These are phyloP conservation scores for Hyaloscypha bicolor DNA, from an alignment of 495 filamentous ascomycete genomes.

Conservation along the genomic window DNA sequence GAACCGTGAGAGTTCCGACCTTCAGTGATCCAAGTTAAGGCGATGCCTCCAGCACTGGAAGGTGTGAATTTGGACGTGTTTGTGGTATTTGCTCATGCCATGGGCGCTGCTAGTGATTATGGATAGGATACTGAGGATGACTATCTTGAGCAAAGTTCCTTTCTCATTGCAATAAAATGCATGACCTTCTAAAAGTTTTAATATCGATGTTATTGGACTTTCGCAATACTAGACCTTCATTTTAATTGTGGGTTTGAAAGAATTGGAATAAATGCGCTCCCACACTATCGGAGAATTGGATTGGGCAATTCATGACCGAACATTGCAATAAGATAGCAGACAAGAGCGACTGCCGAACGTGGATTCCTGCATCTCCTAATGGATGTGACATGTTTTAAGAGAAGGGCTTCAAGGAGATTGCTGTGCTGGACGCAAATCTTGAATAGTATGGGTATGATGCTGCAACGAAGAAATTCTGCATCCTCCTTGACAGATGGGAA, in stretches of 20 bases:
- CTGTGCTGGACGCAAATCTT: background rate
- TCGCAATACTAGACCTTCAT: background rate
- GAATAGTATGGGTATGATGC: conserved; percentile 2
- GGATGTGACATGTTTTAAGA: background rate
- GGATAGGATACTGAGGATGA: conserved; percentile 24
- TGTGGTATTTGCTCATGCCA: background rate
- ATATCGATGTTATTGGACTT: too few species aligned
- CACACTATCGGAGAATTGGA: conserved; percentile 20
- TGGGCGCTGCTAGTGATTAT: conserved; percentile 1
- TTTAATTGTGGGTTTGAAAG: conserved; percentile 12
- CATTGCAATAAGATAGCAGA: conserved; percentile 21
- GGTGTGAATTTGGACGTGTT: conserved; percentile 14
- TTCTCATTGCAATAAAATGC: background rate
- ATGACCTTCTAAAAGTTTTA: too few species aligned
- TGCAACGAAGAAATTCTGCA: background rate
- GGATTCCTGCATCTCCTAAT: conserved; percentile 1
- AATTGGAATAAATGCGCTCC: conserved; percentile 20
- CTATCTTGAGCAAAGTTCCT: conserved; percentile 17
- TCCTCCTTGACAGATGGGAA: background rate
- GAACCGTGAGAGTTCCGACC: conserved; percentile 18
- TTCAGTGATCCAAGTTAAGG: background rate
- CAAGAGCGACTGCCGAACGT: conserved; percentile 13
- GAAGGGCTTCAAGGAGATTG: conserved; percentile 5
- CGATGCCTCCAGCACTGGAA: conserved; percentile 6
- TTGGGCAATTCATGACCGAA: conserved; percentile 18